Conservation (phyloP, 2,329 filamentous ascomycete species). For the Aspergillus sp. region DNA sequence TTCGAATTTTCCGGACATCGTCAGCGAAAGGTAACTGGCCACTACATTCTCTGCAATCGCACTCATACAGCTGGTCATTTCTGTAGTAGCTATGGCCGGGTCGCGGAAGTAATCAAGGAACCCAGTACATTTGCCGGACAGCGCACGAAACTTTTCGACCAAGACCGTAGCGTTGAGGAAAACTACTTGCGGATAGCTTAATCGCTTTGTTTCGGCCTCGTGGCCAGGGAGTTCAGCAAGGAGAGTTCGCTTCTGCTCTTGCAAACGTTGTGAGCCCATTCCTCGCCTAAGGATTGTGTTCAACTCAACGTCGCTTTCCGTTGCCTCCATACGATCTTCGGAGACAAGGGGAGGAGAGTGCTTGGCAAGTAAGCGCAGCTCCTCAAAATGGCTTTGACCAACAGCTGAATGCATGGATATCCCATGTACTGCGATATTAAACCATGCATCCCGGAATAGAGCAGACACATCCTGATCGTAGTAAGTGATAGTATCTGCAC, state of each 20-base stretch:
- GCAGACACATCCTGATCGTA: conserved; percentile 69
- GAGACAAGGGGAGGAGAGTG: conserved; percentile 85
- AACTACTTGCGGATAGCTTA: conserved; percentile 88
- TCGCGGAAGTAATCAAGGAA: conserved; percentile 93
- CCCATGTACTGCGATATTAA: conserved; percentile 94
- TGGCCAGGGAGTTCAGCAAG: conserved; percentile 72
- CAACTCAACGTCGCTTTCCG: conserved; percentile 94
- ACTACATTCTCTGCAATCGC: conserved; percentile 69
- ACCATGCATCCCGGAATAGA: conserved; percentile 90
- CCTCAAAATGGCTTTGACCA: conserved; percentile 70
- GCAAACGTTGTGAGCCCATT: conserved; percentile 70
- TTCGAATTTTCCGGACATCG: conserved; percentile 68
- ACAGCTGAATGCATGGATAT: conserved; percentile 75
- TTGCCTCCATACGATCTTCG: conserved; percentile 82
- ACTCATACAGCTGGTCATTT: conserved; percentile 64
- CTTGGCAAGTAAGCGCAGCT: conserved; percentile 80
- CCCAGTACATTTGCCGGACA: conserved; percentile 85
- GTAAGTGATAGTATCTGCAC: conserved; percentile 38
- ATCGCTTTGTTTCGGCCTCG: conserved; percentile 73
- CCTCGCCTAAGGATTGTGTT: conserved; percentile 90
- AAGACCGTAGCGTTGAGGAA: conserved; percentile 90
- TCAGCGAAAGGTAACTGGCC: conserved; percentile 75
- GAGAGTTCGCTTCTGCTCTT: conserved; percentile 78
- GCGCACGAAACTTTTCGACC: conserved; percentile 83
- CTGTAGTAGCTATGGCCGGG: conserved; percentile 69